A percentile compares a stretch with the other conserved stretches of the same genome.
These are phyloP conservation scores for Phytophthora macrochlamydospora DNA, from an alignment of 352 stramenopile species.

Conservation along the genomic window DNA sequence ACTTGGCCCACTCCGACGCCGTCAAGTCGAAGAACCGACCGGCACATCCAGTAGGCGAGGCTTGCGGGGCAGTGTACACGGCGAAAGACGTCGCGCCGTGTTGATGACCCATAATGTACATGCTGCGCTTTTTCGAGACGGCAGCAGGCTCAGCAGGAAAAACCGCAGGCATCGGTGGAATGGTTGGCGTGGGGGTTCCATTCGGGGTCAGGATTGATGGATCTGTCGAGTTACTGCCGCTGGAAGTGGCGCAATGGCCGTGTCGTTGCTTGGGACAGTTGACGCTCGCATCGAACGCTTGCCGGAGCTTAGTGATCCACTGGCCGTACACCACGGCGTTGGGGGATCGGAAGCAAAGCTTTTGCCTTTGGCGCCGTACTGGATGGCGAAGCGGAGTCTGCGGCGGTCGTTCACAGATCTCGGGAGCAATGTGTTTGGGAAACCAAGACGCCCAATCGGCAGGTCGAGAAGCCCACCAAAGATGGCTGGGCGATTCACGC, in stretches of 20 bases:
- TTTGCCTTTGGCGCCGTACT: slow-evolving; percentile 15
- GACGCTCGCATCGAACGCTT: slow-evolving; percentile 1
- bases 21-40: slow-evolving; percentile 5
- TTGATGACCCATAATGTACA: slow-evolving; percentile 3
- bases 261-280: slow-evolving; percentile 1
- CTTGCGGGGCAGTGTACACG: neutral
- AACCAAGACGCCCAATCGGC: slow-evolving; percentile 6
- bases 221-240: neutral
- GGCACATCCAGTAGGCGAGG: neutral
- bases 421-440: slow-evolving; percentile 5
- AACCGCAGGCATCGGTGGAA: neutral
- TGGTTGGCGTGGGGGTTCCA: neutral
- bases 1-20: slow-evolving; percentile 2
- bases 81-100: neutral
- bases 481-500: slow-evolving; percentile 6
- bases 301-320: slow-evolving; percentile 9
- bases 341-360: slow-evolving; percentile 7
- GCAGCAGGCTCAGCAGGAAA: neutral
- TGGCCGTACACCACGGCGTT: slow-evolving; percentile 4
- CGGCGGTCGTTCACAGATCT: slow-evolving; percentile 9
- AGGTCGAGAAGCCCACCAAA: slow-evolving; percentile 13
- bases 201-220: neutral
- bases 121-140: neutral
- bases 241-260: neutral
- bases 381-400: slow-evolving; percentile 14